A percentile compares a stretch with the other conserved stretches of the same genome.
Conservation (phyloP, 2,329 filamentous ascomycete species). For the Claviceps purpurea region DNA sequence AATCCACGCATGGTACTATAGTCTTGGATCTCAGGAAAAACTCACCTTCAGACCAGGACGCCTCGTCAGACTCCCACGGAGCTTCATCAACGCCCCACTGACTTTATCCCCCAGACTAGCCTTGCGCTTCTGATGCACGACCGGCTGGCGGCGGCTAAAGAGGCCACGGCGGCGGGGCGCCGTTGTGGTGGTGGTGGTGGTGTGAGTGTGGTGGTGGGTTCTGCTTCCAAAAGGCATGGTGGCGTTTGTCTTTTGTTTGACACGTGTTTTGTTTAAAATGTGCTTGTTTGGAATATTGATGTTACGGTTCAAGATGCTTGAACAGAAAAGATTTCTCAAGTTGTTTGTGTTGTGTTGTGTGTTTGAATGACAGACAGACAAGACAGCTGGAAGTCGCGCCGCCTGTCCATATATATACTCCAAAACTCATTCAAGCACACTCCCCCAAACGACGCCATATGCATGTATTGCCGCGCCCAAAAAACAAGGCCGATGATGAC, state of each 20-base stretch:
- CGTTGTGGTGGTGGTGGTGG: slow-evolving; percentile 24
- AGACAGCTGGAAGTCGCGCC: too few species aligned
- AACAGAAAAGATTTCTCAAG: too few species aligned
- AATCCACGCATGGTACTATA: too few species aligned
- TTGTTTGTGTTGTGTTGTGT: too few species aligned
- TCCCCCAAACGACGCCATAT: too few species aligned
- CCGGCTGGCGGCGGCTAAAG: slow-evolving; percentile 26
- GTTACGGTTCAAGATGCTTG: background rate
- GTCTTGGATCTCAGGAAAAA: background rate
- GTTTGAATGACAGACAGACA: too few species aligned
- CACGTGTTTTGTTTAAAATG: too few species aligned
- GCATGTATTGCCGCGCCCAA: too few species aligned
- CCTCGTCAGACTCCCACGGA: slow-evolving; percentile 56
- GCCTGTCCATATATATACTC: too few species aligned
- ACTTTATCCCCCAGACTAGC: slow-evolving; percentile 64
- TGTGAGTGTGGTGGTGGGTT: slow-evolving; percentile 15
- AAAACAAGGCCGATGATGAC: too few species aligned
- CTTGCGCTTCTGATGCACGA: slow-evolving; percentile 52
- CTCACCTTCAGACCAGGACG: slow-evolving; percentile 57
- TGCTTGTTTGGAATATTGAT: background rate
- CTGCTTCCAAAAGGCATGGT: slow-evolving; percentile 13
- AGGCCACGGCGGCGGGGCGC: slow-evolving; percentile 26
- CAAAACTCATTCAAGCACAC: too few species aligned
- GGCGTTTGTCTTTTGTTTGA: background rate
- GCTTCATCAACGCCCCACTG: slow-evolving; percentile 58